Conservation (phyloP, 1,284 basidiomycete species). For the Ustanciosporium gigantosporum region DNA sequence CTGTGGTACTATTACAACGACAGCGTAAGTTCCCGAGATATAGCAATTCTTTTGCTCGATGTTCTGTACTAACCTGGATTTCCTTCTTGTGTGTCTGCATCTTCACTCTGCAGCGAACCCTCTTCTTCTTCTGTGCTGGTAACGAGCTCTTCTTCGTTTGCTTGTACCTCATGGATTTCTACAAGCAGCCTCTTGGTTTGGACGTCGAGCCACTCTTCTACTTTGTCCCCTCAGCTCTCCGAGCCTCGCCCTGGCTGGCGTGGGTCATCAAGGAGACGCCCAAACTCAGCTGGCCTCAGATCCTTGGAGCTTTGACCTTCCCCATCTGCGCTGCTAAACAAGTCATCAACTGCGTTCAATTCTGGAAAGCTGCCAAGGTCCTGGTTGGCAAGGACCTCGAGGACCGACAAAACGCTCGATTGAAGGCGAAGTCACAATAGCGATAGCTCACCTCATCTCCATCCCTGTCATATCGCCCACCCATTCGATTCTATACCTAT, state of each 20-base stretch:
- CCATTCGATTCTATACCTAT: neutral
- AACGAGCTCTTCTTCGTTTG: slow-evolving; percentile 98
- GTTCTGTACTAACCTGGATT: neutral
- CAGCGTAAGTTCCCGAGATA: slow-evolving; percentile 75
- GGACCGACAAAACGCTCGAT: slow-evolving; percentile 34
- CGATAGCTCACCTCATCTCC: neutral
- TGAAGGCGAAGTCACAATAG: slow-evolving; percentile 14
- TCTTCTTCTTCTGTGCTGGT: slow-evolving; percentile 93
- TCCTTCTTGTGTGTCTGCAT: slow-evolving; percentile 1
- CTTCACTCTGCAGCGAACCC: slow-evolving; percentile 64
- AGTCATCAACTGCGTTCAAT: slow-evolving; percentile 90
- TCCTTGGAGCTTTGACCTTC: slow-evolving; percentile 71
- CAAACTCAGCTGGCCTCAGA: slow-evolving; percentile 77
- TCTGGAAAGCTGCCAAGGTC: slow-evolving; percentile 98
- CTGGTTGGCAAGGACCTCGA: slow-evolving; percentile 55
- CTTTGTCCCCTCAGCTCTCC: slow-evolving; percentile 25
- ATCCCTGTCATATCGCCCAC: too few relatives aligned
- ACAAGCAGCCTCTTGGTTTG: slow-evolving; percentile 60
- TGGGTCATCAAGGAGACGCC: slow-evolving; percentile 56
- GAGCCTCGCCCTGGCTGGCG: slow-evolving; percentile 22
- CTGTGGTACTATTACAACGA: slow-evolving; percentile 93
- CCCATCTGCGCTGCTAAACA: slow-evolving; percentile 85
- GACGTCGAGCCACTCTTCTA: slow-evolving; percentile 38
- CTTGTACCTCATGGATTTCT: slow-evolving; percentile 91
- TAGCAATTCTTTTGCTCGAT: too few relatives aligned